Percentiles rank a stretch among this genome's conserved stretches.
These are phyloP conservation scores for Alternaria sp. DNA, from an alignment of 2,329 filamentous ascomycete species.

Conservation along the genomic window DNA sequence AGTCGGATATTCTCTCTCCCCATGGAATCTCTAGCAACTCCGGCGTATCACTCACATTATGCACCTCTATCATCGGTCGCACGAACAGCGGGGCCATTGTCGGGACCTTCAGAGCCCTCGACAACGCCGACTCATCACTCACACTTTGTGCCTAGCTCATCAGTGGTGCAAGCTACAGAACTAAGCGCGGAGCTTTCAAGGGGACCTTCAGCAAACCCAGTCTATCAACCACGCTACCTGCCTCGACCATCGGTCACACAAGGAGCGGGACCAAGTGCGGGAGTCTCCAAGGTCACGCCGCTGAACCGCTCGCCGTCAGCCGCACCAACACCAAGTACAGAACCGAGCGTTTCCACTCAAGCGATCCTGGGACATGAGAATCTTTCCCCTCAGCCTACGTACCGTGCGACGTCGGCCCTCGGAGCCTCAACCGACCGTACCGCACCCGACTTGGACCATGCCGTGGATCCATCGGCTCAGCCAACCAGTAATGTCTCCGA, in stretches of 20 bases:
- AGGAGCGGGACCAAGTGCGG: background rate
- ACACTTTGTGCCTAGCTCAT: background rate
- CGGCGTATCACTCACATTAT: background rate
- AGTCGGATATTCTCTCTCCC: background rate
- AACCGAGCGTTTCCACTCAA: background rate
- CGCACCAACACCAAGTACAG: background rate
- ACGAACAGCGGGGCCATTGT: background rate
- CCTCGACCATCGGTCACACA: background rate
- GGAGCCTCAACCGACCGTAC: background rate
- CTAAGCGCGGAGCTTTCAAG: background rate
- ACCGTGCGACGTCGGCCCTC: background rate
- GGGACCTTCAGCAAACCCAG: background rate
- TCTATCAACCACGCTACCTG: background rate
- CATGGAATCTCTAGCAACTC: background rate
- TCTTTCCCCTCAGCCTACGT: background rate
- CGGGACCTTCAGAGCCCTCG: background rate
- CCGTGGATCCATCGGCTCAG: background rate
- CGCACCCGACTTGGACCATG: background rate
- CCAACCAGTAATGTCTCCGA: slow-evolving; percentile 15
- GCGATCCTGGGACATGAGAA: background rate
- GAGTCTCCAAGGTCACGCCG: background rate
- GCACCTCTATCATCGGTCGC: background rate
- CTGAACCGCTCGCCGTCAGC: background rate
- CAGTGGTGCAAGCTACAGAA: background rate
- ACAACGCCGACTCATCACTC: background rate